Base-by-base conservation (phyloP, 176 grass and related monocot genomes). In the Aegilops sharonensis region DNA sequence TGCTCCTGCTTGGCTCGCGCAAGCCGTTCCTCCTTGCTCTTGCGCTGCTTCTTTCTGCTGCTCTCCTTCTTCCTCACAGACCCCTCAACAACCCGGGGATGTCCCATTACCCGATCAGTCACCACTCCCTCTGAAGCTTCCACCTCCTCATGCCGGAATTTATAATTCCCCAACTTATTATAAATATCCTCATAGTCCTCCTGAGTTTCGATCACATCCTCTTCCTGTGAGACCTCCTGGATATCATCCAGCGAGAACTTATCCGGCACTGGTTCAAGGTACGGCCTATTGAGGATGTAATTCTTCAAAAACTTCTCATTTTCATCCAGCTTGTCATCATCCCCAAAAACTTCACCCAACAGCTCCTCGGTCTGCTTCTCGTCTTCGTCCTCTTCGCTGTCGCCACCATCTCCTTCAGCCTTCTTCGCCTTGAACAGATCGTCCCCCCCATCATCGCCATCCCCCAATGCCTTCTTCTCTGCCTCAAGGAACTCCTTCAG, bases 21-120 rank as follows among this genome's bases (percentile, higher is more conserved):
- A 65, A 89, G 91, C 61, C 94, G 83, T 84, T 99, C 92, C 90
- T 96, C 91, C 70, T 99, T 99, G 78, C 89, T 99, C 87, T 94
- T 99, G 36, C 97, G 78, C 77, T 99, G 92, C 57, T 88, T 68
- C 86, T 99, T 94, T 65, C 94, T 88, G 86, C 90, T 96, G 87
- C 48, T 99, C 23, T 93, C 88, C 80, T 99, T 96, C 88, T 99
- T 99, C 79, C 97, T 96, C 63, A 99, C 97, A 1, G 94, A 99
- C 59, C 94, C 97, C 79, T 99, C 97, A 20, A 96, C 79, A 47
- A 96, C 68, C 64, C 97, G 86, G 0, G 97, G 92, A 45, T 99
- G 94, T 14, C 92, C 97, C 83, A 93, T 78, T 37, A 99, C 94
- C 47, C 90, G 77, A 68, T 99, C 94, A 4, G 86, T 64, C 79